phyloP scores from a whole-genome alignment of 495 filamentous ascomycete species.

The Hypoxylon cercidicola region DNA sequence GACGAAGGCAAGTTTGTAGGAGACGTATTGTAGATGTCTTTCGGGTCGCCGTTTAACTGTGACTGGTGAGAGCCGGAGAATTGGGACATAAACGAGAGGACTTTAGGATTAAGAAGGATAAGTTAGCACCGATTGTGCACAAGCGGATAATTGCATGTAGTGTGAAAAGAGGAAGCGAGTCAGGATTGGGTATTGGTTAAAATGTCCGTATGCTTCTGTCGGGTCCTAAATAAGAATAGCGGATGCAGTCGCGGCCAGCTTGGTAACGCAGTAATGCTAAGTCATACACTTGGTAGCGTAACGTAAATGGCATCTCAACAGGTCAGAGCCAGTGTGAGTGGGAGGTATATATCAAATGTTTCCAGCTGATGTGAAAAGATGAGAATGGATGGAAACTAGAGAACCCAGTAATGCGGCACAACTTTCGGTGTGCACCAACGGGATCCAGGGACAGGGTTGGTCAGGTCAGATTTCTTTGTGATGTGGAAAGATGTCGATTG shows the following conservation, averaged over 20 bases:
- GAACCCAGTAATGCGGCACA: slow-evolving; percentile 31
- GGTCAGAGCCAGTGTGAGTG: neutral
- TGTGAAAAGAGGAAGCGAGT: neutral
- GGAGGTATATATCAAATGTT: neutral
- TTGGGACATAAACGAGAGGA: slow-evolving; percentile 69
- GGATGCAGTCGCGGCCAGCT: slow-evolving; percentile 22
- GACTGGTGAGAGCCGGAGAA: slow-evolving; percentile 56
- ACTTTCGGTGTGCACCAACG: slow-evolving; percentile 32
- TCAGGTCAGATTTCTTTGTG: slow-evolving; percentile 19
- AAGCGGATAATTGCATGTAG: slow-evolving; percentile 34
- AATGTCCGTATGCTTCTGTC: slow-evolving; percentile 20
- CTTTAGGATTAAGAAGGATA: slow-evolving; percentile 44
- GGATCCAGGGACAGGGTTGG: slow-evolving; percentile 6
- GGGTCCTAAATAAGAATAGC: slow-evolving; percentile 10
- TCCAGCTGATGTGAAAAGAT: too few relatives aligned
- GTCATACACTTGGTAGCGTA: slow-evolving; percentile 7
- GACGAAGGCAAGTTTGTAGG: slow-evolving; percentile 46
- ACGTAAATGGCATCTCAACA: neutral
- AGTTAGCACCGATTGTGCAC: slow-evolving; percentile 38
- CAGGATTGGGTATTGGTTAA: neutral
- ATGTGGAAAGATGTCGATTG: slow-evolving; percentile 8
- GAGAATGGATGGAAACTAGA: neutral
- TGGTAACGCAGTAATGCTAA: slow-evolving; percentile 12
- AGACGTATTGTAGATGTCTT: slow-evolving; percentile 50
- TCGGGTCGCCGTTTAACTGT: slow-evolving; percentile 41